Evolutionary conservation across 2,329 filamentous ascomycete species (phyloP).

Genomic region (Nothophaeocryptopus gaeumannii): DNA sequence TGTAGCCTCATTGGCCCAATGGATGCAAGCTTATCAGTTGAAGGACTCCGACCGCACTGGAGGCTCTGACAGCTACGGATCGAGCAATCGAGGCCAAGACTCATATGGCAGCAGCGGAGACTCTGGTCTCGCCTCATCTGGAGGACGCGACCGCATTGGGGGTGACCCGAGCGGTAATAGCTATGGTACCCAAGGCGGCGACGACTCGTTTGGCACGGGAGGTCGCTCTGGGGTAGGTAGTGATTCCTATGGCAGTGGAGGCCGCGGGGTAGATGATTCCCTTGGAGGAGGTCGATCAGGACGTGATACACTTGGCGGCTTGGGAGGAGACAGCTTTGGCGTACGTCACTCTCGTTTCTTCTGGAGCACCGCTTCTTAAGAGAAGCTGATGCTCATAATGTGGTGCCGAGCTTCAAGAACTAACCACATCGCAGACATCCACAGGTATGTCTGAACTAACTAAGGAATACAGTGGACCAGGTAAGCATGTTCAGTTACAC

Average conservation of each 20-base stretch:
- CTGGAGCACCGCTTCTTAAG: not conserved
- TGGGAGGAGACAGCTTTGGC: constrained; percentile 17
- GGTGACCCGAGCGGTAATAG: no score
- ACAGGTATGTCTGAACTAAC: constrained; percentile 3
- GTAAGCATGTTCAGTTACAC: no score
- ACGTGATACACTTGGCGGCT: constrained; percentile 11
- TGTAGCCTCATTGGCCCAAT: constrained; percentile 7
- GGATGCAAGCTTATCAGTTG: constrained; percentile 17
- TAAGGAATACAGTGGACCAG: no score
- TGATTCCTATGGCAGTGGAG: constrained; percentile 12
- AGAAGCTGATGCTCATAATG: not conserved
- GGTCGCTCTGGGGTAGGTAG: constrained; percentile 1
- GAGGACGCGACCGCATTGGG: no score
- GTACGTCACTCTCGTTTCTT: not conserved
- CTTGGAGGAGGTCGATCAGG: constrained; percentile 1
- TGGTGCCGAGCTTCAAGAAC: not conserved
- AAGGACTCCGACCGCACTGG: constrained; percentile 13
- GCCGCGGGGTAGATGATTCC: constrained; percentile 3
- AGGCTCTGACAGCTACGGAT: constrained; percentile 11
- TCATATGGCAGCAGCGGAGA: constrained; percentile 16
- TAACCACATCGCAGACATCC: constrained; percentile 4
- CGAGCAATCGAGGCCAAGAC: constrained; percentile 6
- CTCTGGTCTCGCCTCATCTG: not conserved
- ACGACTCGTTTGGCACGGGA: constrained; percentile 2
- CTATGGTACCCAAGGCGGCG: not conserved